Conservation (phyloP, 768 basidiomycete species). For the Coprinopsis marcescibilis region DNA sequence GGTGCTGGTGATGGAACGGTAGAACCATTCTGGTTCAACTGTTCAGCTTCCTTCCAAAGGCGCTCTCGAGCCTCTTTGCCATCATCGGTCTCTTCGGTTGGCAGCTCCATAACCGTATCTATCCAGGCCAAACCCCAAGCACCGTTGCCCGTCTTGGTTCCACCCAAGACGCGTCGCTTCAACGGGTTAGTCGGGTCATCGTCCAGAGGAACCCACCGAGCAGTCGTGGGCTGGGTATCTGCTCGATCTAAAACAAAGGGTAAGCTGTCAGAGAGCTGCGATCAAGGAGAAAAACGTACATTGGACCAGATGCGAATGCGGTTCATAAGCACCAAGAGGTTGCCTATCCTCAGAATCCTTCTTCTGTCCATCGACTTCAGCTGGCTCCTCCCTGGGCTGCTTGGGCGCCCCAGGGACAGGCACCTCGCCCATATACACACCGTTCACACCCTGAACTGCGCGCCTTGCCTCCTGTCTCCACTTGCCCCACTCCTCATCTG, state of each 20-base stretch:
- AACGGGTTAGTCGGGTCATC: conserved; percentile 26
- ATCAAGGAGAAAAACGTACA: conserved; percentile 41
- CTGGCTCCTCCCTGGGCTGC: conserved; percentile 7
- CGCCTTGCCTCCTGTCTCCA: conserved; percentile 51
- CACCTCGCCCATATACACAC: conserved; percentile 25
- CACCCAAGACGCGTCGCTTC: conserved; percentile 51
- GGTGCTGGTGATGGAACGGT: no score
- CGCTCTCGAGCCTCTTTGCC: neutral
- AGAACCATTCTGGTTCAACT: no score
- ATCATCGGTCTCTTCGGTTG: neutral
- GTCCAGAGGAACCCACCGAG: conserved; percentile 54
- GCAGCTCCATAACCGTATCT: conserved; percentile 48
- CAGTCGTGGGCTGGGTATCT: conserved; percentile 70
- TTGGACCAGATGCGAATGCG: conserved; percentile 69
- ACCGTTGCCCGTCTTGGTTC: conserved; percentile 68
- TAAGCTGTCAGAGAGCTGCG: neutral
- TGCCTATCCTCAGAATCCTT: conserved; percentile 23
- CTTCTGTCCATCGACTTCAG: conserved; percentile 20
- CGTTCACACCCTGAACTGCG: conserved; percentile 43
- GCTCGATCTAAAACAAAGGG: conserved; percentile 48
- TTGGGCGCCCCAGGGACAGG: conserved; percentile 12
- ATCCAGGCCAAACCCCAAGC: conserved; percentile 82
- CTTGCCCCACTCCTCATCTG: conserved; percentile 58
- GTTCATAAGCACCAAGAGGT: conserved; percentile 74
- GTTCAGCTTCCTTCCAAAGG: neutral